Evolutionary conservation across 1,284 basidiomycete genomes (phyloP).

Genomic region (Fomitopsis schrenkii): DNA sequence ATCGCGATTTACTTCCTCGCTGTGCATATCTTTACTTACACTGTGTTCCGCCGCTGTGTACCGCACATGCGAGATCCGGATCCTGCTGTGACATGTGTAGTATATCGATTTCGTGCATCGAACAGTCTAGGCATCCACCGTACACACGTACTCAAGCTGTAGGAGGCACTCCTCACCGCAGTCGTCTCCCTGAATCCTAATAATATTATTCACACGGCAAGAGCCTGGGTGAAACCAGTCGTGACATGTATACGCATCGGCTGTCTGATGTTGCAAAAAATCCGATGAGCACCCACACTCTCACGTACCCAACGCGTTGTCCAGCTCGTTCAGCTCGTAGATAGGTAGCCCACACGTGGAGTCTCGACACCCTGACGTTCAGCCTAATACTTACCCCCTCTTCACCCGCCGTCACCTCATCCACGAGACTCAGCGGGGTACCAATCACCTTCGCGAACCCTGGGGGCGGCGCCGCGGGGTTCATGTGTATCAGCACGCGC

Average conservation of each 20-base stretch:
- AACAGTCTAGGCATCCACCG: too few species aligned
- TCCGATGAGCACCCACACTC: too few species aligned
- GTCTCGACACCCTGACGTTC: slow-evolving; percentile 24
- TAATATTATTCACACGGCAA: too few species aligned
- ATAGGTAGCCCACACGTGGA: slow-evolving; percentile 26
- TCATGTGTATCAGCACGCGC: slow-evolving; percentile 24
- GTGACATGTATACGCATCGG: too few species aligned
- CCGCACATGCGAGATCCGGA: neutral
- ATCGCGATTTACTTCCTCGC: neutral
- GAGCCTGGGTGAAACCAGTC: too few species aligned
- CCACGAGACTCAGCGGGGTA: slow-evolving; percentile 18
- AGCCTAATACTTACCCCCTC: slow-evolving; percentile 7
- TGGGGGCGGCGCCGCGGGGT: slow-evolving; percentile 18
- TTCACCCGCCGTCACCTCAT: slow-evolving; percentile 7
- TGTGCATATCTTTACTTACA: too few species aligned
- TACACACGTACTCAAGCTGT: too few species aligned
- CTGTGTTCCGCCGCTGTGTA: neutral
- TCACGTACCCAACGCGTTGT: slow-evolving; percentile 1
- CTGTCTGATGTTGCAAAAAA: too few species aligned
- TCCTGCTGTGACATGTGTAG: too few species aligned
- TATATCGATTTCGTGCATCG: too few species aligned
- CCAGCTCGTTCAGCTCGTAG: slow-evolving; percentile 17
- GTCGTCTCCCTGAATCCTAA: too few species aligned
- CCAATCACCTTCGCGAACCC: slow-evolving; percentile 20
- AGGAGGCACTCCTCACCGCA: too few species aligned